phyloP scores from a whole-genome alignment of 2,329 filamentous ascomycete species.

The Aureobasidium sp. region DNA sequence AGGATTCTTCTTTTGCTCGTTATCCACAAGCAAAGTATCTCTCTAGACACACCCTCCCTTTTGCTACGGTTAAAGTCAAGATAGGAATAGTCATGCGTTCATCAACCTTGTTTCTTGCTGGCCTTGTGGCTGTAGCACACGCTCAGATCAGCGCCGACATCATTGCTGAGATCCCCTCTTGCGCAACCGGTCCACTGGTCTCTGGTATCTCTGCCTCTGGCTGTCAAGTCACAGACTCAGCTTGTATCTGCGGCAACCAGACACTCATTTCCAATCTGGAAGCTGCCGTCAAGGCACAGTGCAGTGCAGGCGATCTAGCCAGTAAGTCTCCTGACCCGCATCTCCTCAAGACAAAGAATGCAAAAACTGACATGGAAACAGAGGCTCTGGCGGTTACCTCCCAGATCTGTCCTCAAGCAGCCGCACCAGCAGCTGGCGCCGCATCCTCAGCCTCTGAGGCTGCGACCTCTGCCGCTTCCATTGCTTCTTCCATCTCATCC shows the following conservation, averaged over 20 bases:
- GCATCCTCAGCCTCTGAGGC: background rate
- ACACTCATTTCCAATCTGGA: background rate
- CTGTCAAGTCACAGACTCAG: background rate
- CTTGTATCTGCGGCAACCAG: conserved; percentile 8
- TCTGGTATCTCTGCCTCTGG: background rate
- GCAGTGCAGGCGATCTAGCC: background rate
- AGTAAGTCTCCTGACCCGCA: background rate
- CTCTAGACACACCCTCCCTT: background rate
- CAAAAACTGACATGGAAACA: background rate
- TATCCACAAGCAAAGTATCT: background rate
- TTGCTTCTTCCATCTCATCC: background rate
- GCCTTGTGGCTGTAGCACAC: background rate
- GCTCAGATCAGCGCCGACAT: background rate
- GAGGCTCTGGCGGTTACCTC: background rate
- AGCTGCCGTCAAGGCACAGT: background rate
- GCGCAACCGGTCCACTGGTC: background rate
- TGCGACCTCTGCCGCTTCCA: background rate
- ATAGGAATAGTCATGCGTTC: background rate
- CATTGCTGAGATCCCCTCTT: background rate
- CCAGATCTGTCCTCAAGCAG: background rate
- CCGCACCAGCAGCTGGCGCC: background rate
- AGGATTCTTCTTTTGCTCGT: background rate
- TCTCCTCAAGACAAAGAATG: background rate
- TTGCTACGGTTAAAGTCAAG: background rate
- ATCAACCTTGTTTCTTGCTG: background rate